Conservation (phyloP, 306 rosid genomes). For the Quercus variabilis region DNA sequence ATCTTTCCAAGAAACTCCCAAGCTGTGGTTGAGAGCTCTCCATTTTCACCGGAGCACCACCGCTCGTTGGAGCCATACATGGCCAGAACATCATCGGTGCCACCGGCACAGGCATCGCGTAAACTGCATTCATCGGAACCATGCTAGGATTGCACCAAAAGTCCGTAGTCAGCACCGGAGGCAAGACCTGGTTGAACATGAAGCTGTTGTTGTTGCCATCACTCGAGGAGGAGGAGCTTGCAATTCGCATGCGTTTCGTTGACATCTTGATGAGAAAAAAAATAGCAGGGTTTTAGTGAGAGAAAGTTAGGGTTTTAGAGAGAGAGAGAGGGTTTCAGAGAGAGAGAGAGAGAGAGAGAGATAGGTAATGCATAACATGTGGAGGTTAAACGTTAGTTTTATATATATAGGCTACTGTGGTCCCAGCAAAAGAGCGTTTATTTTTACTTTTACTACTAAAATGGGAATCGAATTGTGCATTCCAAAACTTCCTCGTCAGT, state of each 20-base stretch:
- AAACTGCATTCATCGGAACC: neutral
- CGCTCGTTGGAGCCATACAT: neutral
- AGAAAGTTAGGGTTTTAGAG: conserved; percentile 12
- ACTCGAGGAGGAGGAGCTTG: neutral
- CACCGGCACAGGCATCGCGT: neutral
- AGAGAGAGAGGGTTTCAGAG: neutral
- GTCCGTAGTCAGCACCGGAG: neutral
- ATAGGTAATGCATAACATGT: too few species aligned
- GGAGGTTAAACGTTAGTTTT: too few species aligned
- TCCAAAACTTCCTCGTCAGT: too few species aligned
- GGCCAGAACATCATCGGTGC: neutral
- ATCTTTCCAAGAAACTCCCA: conserved; percentile 12
- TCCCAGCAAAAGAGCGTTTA: neutral
- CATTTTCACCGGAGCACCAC: neutral
- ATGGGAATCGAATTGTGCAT: too few species aligned
- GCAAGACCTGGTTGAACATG: neutral
- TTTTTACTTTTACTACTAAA: too few species aligned
- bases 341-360: neutral
- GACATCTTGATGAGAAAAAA: neutral
- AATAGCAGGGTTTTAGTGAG: neutral
- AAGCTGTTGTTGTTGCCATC: neutral
- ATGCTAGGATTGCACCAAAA: neutral
- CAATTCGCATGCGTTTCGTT: neutral
- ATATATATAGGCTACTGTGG: neutral
- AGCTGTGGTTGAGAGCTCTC: neutral